These are phyloP conservation scores for Meyerozyma smithsonii DNA, from an alignment of 1,139 yeast species.

Conservation along the genomic window DNA sequence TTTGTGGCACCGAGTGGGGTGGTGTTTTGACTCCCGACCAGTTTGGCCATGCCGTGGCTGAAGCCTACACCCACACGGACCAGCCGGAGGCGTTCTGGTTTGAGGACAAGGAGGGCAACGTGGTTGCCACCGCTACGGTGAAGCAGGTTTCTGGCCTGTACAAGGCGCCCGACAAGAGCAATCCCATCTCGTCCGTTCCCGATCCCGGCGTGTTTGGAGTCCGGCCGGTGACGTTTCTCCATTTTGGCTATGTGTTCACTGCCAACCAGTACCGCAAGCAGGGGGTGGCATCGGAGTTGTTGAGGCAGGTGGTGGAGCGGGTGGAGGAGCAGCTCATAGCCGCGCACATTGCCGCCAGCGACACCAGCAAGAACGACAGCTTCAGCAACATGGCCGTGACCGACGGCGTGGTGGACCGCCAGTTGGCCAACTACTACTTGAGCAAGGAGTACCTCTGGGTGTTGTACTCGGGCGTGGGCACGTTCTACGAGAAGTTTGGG, in stretches of 20 bases:
- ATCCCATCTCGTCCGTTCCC: conserved; percentile 27
- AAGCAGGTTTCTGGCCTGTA: conserved; percentile 24
- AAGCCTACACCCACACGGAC: conserved; percentile 12
- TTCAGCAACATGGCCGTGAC: conserved; percentile 30
- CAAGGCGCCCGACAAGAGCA: conserved; percentile 28
- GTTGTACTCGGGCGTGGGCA: conserved; percentile 33
- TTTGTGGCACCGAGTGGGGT: conserved; percentile 30
- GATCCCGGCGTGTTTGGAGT: conserved; percentile 34
- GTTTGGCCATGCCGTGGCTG: conserved; percentile 20
- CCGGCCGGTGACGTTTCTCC: conserved; percentile 23
- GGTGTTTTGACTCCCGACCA: conserved; percentile 21
- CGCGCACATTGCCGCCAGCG: conserved; percentile 20
- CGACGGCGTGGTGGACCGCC: conserved; percentile 25
- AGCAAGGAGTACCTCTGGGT: conserved; percentile 36
- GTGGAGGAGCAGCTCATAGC: conserved; percentile 29
- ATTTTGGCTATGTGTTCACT: conserved; percentile 28
- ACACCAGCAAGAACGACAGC: conserved; percentile 19
- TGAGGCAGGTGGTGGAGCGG: conserved; percentile 25
- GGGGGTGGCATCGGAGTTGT: conserved; percentile 28
- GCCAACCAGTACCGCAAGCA: conserved; percentile 21
- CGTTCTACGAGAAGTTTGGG: conserved; percentile 33
- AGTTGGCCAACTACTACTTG: conserved; percentile 33
- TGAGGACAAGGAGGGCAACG: conserved; percentile 20
- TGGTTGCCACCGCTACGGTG: conserved; percentile 26
- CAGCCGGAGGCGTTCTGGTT: conserved; percentile 23